Percentiles rank a stretch among this genome's conserved stretches.
Conservation (phyloP, 495 filamentous ascomycete genomes). For the Cryomyces minteri region DNA sequence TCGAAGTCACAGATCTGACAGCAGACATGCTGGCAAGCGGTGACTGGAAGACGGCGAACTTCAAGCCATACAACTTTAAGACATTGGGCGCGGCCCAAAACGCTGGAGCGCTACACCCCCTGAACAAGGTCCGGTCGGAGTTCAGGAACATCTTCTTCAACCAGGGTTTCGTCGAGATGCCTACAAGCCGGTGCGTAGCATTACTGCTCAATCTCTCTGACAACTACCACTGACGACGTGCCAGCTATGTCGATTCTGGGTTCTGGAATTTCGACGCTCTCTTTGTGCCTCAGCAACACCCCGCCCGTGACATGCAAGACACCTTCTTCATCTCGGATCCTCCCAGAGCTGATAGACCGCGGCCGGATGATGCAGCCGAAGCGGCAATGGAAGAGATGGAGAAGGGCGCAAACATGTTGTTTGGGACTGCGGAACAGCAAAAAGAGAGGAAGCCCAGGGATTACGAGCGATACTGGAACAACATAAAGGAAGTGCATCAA, state of each 20-base stretch:
- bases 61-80: conserved; percentile 98
- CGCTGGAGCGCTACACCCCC: conserved; percentile 76
- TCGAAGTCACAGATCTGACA: conserved; percentile 91
- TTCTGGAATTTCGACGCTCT: conserved; percentile 99
- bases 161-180: conserved; percentile 74
- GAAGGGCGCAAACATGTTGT: conserved; percentile 13
- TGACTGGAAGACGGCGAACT: conserved; percentile 64
- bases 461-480: conserved; percentile 75
- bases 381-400: conserved; percentile 19
- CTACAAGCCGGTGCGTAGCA: conserved; percentile 37
- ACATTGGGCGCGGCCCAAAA: conserved; percentile 63
- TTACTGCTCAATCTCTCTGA: neutral
- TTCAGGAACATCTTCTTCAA: conserved; percentile 97
- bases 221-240: conserved; percentile 7
- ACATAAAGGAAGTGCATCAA: conserved; percentile 65
- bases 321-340: conserved; percentile 97
- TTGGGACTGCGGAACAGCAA: conserved; percentile 20
- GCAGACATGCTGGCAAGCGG: conserved; percentile 76
- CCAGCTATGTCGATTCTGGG: conserved; percentile 75
- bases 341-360: conserved; percentile 51
- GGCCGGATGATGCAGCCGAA: conserved; percentile 39
- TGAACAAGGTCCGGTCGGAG: conserved; percentile 87
- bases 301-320: conserved; percentile 88
- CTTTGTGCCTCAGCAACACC: conserved; percentile 94
- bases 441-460: conserved; percentile 27